Percentiles rank a stretch among this genome's conserved stretches.
phyloP scores from a whole-genome alignment of 306 rosid species.

The Cucumis hystrix region DNA sequence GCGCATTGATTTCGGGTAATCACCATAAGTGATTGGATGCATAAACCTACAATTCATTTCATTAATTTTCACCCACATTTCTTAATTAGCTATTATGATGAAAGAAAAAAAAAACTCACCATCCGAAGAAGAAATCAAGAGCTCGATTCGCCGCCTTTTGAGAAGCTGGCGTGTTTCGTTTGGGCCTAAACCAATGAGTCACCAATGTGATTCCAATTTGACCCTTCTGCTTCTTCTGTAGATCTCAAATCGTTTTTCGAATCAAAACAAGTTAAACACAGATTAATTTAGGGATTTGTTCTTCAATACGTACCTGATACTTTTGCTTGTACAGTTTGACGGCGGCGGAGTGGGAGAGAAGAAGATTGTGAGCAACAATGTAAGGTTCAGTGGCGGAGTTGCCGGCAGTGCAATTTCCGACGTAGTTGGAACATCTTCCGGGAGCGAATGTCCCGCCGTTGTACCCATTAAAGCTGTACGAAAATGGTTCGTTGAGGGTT shows the following conservation, averaged over 20 bases:
- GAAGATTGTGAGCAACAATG: conserved; percentile 22
- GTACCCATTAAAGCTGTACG: conserved; percentile 11
- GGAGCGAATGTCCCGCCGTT: conserved; percentile 22
- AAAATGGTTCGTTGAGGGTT: conserved; percentile 27
- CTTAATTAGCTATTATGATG: background rate
- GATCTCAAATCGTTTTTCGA: background rate
- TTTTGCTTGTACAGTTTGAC: conserved; percentile 18
- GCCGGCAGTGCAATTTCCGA: conserved; percentile 25
- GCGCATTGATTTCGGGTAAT: conserved; percentile 33
- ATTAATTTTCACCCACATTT: background rate
- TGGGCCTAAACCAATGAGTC: conserved; percentile 24
- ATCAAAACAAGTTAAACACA: background rate
- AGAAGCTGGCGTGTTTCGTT: conserved; percentile 13
- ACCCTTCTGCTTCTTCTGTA: conserved; percentile 26
- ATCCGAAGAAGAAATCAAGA: conserved; percentile 33
- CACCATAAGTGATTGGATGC: conserved; percentile 45
- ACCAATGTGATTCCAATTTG: conserved; percentile 28
- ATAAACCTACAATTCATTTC: conserved; percentile 21
- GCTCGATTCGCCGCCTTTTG: conserved; percentile 20
- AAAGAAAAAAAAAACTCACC: conserved; percentile 16
- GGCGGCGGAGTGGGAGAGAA: conserved; percentile 22
- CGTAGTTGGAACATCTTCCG: conserved; percentile 26
- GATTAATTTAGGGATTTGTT: background rate
- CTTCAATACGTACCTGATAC: conserved; percentile 15
- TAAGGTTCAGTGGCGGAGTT: conserved; percentile 35